Percentiles rank a stretch among this genome's conserved stretches.
phyloP scores from a whole-genome alignment of 176 grass and related monocot genomes.

The Oryza glumipatula region DNA sequence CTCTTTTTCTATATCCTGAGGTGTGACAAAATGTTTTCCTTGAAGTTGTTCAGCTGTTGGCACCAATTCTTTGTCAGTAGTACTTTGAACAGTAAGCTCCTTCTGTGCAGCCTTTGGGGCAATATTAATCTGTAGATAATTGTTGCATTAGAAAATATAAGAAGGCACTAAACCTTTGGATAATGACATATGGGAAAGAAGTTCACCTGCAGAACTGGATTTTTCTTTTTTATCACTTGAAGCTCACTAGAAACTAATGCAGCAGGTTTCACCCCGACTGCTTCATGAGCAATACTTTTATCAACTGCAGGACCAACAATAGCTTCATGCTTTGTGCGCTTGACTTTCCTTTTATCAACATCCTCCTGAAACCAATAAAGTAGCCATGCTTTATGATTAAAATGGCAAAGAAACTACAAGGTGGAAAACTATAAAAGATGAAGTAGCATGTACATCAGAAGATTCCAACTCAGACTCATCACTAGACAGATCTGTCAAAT shows the following conservation, averaged over 20 bases:
- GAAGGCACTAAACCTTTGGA: not conserved
- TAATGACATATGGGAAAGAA: not conserved
- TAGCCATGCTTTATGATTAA: not conserved
- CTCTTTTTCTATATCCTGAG: constrained; percentile 77
- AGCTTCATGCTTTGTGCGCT: constrained; percentile 60
- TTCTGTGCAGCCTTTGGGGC: constrained; percentile 51
- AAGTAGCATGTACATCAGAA: constrained; percentile 69
- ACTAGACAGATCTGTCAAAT: constrained; percentile 66
- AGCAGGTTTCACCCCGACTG: constrained; percentile 77
- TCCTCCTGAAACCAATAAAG: constrained; percentile 48
- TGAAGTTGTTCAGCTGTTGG: constrained; percentile 50
- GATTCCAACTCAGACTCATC: constrained; percentile 98
- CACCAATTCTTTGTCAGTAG: constrained; percentile 36
- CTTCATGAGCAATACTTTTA: constrained; percentile 86
- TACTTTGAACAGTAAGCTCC: constrained; percentile 45
- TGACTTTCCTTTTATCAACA: constrained; percentile 49
- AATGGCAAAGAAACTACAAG: constrained; percentile 5
- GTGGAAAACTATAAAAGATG: constrained; percentile 14
- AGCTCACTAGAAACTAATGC: constrained; percentile 74
- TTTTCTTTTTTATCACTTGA: constrained; percentile 92
- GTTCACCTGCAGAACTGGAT: constrained; percentile 73
- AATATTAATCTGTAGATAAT: constrained; percentile 80
- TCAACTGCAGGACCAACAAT: constrained; percentile 95
- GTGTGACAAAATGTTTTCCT: constrained; percentile 61
- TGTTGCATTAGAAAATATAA: constrained; percentile 22